Conservation (phyloP, 1,139 yeast genomes). For the Geotrichum klebahnii region DNA sequence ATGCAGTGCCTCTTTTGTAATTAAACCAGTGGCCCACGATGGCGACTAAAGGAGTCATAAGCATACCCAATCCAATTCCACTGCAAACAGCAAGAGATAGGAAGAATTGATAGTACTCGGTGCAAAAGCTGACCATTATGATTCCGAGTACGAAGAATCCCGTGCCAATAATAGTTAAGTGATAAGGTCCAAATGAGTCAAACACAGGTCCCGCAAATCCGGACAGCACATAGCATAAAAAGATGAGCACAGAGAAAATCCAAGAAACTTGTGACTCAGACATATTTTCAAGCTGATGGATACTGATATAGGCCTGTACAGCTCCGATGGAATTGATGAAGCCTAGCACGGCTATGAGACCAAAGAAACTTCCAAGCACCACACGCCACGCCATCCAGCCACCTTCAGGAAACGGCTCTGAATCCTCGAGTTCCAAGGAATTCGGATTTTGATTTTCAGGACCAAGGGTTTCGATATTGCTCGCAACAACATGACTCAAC, state of each 20-base stretch:
- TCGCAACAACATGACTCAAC: not conserved
- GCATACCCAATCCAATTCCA: slow-evolving; percentile 56
- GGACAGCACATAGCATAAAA: slow-evolving; percentile 53
- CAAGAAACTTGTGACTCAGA: slow-evolving; percentile 55
- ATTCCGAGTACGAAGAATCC: slow-evolving; percentile 49
- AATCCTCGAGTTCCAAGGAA: not conserved
- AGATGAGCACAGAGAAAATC: slow-evolving; percentile 61
- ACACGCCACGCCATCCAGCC: slow-evolving; percentile 54
- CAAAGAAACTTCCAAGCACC: slow-evolving; percentile 60
- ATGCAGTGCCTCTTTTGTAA: slow-evolving; percentile 55
- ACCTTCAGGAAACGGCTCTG: slow-evolving; percentile 47
- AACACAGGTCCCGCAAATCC: slow-evolving; percentile 60
- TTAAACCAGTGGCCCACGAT: slow-evolving; percentile 61
- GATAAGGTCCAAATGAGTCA: slow-evolving; percentile 56
- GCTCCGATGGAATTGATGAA: slow-evolving; percentile 67
- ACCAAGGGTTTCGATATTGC: not conserved
- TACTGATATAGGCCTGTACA: slow-evolving; percentile 58
- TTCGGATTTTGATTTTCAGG: not conserved
- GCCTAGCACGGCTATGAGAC: slow-evolving; percentile 61
- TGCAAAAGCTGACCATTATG: slow-evolving; percentile 53
- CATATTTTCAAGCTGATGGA: slow-evolving; percentile 49
- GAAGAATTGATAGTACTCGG: slow-evolving; percentile 53
- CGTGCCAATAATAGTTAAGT: slow-evolving; percentile 48
- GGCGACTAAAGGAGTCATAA: slow-evolving; percentile 58
- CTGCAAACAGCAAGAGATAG: slow-evolving; percentile 53